Evolutionary conservation across 306 rosid species (phyloP), one percentile per base, ranked within the genome.

Genomic region (Cyclanthera cordifolia): DNA sequence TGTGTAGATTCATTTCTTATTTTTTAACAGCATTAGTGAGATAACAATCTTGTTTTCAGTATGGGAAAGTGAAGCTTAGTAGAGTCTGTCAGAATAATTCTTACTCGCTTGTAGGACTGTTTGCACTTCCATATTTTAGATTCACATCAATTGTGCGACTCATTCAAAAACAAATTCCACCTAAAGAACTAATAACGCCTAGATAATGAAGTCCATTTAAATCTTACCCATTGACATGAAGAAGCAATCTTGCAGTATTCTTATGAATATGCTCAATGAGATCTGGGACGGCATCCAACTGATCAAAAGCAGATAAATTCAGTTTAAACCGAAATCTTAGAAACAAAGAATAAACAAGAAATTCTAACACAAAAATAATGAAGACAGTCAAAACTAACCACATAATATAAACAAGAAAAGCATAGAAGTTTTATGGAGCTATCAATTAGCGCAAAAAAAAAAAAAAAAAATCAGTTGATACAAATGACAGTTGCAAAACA

Each of bases 261-360:
- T 81, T 88, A 81, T 94, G 88, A 66, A 90, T 85, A 67, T 88
- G 91, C 86, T 88, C 95, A 19, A 47, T 59, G 78, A 90, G 99
- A 85, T 90, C 85, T 21, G 97, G 97, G 56, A 90, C 96, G 80
- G 91, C 97, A 82, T 88, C 99, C 82, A 94, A 96, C 99, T 94
- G 75, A 73, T 69, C 76, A 64, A 70, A 68, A 67, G 70, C 50
- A 79, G 74, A 28, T 46, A 58, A 72, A 57, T 30, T 69, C 17
- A 51, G 51, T 66, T 37, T 24, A 46, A 46, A 66, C 32, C n/a
- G 23, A 45, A 24, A 24, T 54, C 41, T 21, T 66, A 66, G 6
- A 66, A 46, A 46, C 50, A 43, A 37, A 21, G 13, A 12, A 64
- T 20, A 5, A 66, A 66, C 14, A 13, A 66, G 21, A 66, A 66